Conservation (phyloP, 768 basidiomycete genomes). For the Boletus subparvulus region DNA sequence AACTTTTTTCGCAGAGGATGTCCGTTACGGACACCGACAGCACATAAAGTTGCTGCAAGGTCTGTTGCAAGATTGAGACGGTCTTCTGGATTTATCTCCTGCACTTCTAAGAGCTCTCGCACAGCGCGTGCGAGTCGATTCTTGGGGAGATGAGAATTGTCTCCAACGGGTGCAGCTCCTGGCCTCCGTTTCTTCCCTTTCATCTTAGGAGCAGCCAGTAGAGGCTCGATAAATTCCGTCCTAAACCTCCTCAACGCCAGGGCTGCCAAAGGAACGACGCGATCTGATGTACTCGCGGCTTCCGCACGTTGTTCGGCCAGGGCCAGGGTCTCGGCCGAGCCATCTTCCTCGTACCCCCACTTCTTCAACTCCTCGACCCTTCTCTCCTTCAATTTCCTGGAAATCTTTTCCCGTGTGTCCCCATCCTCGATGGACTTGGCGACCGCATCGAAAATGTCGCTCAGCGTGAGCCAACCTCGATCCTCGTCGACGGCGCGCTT, state of each 20-base stretch:
- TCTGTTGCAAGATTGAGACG: constrained; percentile 46
- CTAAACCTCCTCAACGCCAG: constrained; percentile 72
- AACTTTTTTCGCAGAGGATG: constrained; percentile 70
- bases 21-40: constrained; percentile 57
- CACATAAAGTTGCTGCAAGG: constrained; percentile 50
- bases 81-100: constrained; percentile 47
- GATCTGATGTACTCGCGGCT: constrained; percentile 66
- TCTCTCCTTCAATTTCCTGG: constrained; percentile 57
- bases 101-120: constrained; percentile 59
- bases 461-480: constrained; percentile 70
- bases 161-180: constrained; percentile 44
- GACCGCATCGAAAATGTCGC: constrained; percentile 62
- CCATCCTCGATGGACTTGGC: constrained; percentile 50
- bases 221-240: constrained; percentile 67
- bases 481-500: constrained; percentile 78
- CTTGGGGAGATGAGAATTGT: constrained; percentile 48
- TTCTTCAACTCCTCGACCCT: constrained; percentile 61
- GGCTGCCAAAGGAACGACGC: constrained; percentile 61
- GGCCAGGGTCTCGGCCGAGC: constrained; percentile 45
- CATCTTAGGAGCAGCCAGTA: constrained; percentile 65
- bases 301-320: constrained; percentile 71
- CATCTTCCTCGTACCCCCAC: constrained; percentile 66
- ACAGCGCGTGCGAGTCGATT: constrained; percentile 69
- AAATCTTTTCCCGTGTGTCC: constrained; percentile 60
- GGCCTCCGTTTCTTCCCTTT: constrained; percentile 48